phyloP scores from a whole-genome alignment of 139 green algal species.

The Coelastrella sp. region DNA sequence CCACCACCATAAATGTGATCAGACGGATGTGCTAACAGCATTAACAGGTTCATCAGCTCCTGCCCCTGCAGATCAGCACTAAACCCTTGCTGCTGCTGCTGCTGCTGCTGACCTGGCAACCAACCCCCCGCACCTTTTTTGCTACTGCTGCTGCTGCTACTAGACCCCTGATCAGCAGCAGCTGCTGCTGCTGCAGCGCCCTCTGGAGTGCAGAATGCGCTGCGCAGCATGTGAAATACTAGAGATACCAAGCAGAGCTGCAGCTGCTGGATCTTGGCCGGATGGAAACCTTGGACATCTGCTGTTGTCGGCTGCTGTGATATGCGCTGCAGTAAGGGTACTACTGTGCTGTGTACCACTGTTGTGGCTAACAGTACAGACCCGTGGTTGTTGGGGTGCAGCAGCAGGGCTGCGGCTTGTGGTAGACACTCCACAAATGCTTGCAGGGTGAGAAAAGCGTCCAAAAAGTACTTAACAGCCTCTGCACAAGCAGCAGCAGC shows the following conservation, averaged over 20 bases:
- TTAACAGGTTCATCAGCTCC: conserved; percentile 70
- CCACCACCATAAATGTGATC: background rate
- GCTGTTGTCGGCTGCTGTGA: conserved; percentile 38
- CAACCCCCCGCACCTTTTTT: background rate
- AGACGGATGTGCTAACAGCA: conserved; percentile 56
- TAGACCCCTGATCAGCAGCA: background rate
- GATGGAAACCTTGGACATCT: background rate
- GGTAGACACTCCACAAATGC: conserved; percentile 69
- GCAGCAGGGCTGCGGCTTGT: conserved; percentile 60
- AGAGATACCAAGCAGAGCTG: conserved; percentile 45
- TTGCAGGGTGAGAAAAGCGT: conserved; percentile 74
- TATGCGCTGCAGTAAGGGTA: conserved; percentile 56
- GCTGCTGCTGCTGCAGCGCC: background rate
- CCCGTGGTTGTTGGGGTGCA: conserved; percentile 43
- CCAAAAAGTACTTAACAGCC: conserved; percentile 73
- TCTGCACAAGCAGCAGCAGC: conserved; percentile 57
- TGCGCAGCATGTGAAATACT: conserved; percentile 58
- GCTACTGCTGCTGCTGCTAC: conserved; percentile 17
- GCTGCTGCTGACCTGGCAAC: background rate
- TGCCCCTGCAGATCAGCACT: conserved; percentile 63
- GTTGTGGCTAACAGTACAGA: conserved; percentile 52
- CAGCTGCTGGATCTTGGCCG: conserved; percentile 24
- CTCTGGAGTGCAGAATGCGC: conserved; percentile 50
- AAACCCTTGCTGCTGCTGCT: conserved; percentile 30
- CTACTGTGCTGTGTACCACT: conserved; percentile 62